Base-by-base conservation (phyloP, 1,139 yeast species). In the Taphrina wiesneri region DNA sequence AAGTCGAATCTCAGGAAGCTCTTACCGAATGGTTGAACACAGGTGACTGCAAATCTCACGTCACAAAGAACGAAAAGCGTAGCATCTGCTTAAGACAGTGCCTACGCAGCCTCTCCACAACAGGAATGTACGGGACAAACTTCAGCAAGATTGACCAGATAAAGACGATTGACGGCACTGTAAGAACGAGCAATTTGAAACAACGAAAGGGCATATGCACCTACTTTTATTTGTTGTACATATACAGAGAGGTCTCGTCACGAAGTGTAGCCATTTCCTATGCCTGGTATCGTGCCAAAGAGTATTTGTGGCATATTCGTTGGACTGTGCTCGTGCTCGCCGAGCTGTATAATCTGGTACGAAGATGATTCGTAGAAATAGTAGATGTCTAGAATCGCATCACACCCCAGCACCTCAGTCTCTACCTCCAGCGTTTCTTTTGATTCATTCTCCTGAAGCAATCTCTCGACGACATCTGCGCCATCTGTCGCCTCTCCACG, bases 341-440 rank as follows among this genome's bases (percentile, higher is more conserved):
- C 57, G 11, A 60, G 52, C 26, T 43, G 49, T 13, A 60, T 53
- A 15, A 60, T 39, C 43, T 60, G 64, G 43, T 60, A 60, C 23
- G 26, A 23, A 30, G 45, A 21, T 11, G 57, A 36, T 3, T 51
- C 64, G 57, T 60, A 60, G 52, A 60, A 60, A 51, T 49, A 60
- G 23, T 60, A 60, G 19, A 60, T 60, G 52, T 60, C 64, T 34
- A 60, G 64, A 28, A 60, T 60, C 17, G 57, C 64, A 39, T 60
- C 57, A 39, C 64, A 60, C 13, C 30, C 56, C 15, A 39, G 17
- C 15, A 41, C 19, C 26, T 60, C 64, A n/a, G 17, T 17, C 39
- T 52, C 64, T 9, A 3, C 28, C 21, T 47, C 56, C 15, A 19
- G 36, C n/a, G 34, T 9, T 17, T 45, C 54, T 13, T 36, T 21